phyloP scores from a whole-genome alignment of 106 monocot species.

The Vanilla planifolia region DNA sequence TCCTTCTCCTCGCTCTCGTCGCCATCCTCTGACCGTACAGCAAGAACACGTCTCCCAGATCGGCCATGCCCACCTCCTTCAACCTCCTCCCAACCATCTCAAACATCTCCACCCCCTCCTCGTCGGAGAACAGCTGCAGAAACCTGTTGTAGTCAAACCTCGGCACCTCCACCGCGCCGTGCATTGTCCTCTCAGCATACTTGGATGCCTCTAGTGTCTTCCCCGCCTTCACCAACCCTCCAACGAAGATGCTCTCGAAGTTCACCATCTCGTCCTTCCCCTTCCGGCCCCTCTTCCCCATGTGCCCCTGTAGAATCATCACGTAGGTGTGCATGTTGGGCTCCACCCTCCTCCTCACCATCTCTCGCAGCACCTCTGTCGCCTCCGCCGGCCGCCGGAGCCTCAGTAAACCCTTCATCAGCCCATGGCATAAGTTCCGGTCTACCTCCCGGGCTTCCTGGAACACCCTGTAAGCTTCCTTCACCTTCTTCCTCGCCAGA shows the following conservation, averaged over 20 bases:
- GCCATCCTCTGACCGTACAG: constrained; percentile 86
- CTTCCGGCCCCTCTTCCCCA: constrained; percentile 83
- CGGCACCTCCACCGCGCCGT: constrained; percentile 49
- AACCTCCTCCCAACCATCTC: constrained; percentile 65
- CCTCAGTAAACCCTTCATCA: constrained; percentile 79
- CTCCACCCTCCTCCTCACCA: constrained; percentile 50
- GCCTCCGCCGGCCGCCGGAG: constrained; percentile 47
- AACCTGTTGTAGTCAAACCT: constrained; percentile 80
- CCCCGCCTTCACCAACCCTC: constrained; percentile 70
- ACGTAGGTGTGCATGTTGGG: constrained; percentile 89
- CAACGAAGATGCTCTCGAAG: constrained; percentile 75
- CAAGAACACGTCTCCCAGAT: constrained; percentile 66
- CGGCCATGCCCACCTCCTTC: constrained; percentile 59
- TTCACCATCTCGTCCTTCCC: constrained; percentile 54
- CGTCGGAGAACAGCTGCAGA: constrained; percentile 67
- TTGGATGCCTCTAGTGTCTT: constrained; percentile 55
- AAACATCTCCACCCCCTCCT: constrained; percentile 76
- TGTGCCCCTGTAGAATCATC: constrained; percentile 83
- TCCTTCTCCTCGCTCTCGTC: constrained; percentile 72
- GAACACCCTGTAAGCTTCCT: constrained; percentile 46
- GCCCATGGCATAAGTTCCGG: constrained; percentile 51
- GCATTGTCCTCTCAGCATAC: constrained; percentile 72
- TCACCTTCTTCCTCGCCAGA: constrained; percentile 40
- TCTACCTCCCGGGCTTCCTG: constrained; percentile 18
- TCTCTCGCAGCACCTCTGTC: constrained; percentile 74